These are phyloP conservation scores for Diophrys appendiculata DNA, from an alignment of 73 alveolate genomes.

Conservation along the genomic window DNA sequence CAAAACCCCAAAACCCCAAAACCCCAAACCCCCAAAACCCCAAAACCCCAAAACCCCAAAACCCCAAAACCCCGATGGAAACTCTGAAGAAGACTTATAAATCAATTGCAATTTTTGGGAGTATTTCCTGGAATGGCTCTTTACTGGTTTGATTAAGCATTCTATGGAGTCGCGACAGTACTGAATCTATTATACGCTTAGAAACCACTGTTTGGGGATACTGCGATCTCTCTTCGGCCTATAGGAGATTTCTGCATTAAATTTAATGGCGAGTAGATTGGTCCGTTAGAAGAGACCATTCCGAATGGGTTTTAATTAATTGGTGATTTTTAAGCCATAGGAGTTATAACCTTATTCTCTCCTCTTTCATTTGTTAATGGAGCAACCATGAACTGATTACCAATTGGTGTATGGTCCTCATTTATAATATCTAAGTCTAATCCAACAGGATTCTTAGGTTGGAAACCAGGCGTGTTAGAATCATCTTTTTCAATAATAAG, in stretches of 20 bases:
- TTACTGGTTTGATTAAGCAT: background rate
- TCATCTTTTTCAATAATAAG: background rate
- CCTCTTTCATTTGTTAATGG: background rate
- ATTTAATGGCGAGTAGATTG: background rate
- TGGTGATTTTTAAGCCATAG: background rate
- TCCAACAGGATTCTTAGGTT: background rate
- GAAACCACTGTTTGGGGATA: background rate
- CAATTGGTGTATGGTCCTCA: background rate
- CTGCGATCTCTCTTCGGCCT: background rate
- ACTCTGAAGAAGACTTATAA: too few relatives aligned
- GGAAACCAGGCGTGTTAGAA: background rate
- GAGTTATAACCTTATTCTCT: background rate
- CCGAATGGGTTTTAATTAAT: background rate
- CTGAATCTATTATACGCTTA: background rate
- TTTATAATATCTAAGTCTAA: background rate
- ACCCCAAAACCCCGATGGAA: too few relatives aligned
- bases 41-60: too few relatives aligned
- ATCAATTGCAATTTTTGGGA: background rate
- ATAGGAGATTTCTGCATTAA: background rate
- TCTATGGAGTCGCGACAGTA: background rate
- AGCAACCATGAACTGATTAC: background rate
- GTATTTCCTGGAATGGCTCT: background rate
- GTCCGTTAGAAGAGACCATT: too few relatives aligned
- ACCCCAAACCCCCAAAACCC: background rate
- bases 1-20: background rate